Evolutionary conservation across 1,284 basidiomycete species (phyloP).

Genomic region (Afroboletus lepidellus): DNA sequence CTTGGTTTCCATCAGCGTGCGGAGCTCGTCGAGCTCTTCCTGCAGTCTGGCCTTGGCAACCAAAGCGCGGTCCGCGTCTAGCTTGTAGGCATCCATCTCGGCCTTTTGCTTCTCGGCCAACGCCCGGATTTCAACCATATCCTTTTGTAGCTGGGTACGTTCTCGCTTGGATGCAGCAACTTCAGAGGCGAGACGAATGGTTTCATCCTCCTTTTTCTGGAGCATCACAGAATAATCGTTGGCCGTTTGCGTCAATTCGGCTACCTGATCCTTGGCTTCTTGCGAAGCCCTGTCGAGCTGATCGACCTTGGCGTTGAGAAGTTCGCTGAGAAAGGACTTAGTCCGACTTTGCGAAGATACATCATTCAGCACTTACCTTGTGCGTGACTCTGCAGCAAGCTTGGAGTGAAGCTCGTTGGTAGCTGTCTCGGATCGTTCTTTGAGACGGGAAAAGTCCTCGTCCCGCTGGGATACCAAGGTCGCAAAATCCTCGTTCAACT

Average conservation of each 20-base stretch:
- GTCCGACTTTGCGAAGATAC: constrained; percentile 1
- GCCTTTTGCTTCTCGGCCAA: constrained; percentile 67
- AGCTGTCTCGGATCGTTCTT: constrained; percentile 72
- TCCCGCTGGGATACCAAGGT: constrained; percentile 73
- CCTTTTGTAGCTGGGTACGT: constrained; percentile 52
- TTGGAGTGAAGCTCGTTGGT: constrained; percentile 75
- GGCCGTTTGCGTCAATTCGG: constrained; percentile 75
- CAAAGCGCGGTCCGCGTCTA: constrained; percentile 56
- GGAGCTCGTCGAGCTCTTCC: constrained; percentile 83
- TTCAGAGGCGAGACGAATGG: constrained; percentile 59
- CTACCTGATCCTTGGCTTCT: constrained; percentile 75
- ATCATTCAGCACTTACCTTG: constrained; percentile 51
- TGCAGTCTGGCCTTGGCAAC: constrained; percentile 64
- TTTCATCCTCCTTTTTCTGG: constrained; percentile 75
- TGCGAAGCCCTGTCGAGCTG: constrained; percentile 66
- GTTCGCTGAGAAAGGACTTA: constrained; percentile 47
- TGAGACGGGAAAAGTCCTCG: constrained; percentile 74
- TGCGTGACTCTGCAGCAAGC: constrained; percentile 63
- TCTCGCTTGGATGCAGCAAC: constrained; percentile 54
- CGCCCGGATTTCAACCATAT: constrained; percentile 65
- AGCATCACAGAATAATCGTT: constrained; percentile 80
- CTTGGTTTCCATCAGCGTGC: constrained; percentile 80
- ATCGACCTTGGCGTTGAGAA: constrained; percentile 58
- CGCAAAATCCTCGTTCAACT: constrained; percentile 71
- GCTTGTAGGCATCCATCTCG: constrained; percentile 65